Conservation (phyloP, 78 protist species). For the Dictyostelium citrinum region DNA sequence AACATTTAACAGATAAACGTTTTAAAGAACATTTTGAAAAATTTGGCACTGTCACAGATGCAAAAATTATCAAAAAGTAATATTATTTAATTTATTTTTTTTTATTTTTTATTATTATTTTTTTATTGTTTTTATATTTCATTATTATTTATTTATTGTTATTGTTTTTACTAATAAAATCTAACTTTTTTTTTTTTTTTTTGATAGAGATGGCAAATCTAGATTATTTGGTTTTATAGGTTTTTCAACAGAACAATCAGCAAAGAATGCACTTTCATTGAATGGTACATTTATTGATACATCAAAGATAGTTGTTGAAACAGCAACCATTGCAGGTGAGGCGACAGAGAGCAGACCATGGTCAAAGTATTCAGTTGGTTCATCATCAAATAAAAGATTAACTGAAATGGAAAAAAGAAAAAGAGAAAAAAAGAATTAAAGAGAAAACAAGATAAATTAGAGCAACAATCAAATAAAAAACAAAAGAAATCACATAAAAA, state of each 20-base stretch:
- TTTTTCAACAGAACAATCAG: constrained; percentile 81
- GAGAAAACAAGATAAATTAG: not conserved
- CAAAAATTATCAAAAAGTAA: constrained; percentile 66
- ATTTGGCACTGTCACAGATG: constrained; percentile 70
- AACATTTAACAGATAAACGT: constrained; percentile 60
- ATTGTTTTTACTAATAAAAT: not conserved
- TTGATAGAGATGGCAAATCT: constrained; percentile 86
- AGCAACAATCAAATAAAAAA: not conserved
- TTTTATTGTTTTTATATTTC: not conserved
- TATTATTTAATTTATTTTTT: not conserved
- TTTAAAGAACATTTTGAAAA: constrained; percentile 55
- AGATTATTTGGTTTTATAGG: constrained; percentile 96
- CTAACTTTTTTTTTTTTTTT: not conserved
- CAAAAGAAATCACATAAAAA: not conserved
- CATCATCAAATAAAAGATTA: constrained; percentile 62
- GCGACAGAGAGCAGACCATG: constrained; percentile 76
- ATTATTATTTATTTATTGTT: not conserved
- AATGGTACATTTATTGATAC: constrained; percentile 91
- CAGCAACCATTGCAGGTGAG: constrained; percentile 56
- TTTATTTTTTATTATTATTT: not conserved
- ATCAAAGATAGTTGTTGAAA: constrained; percentile 85
- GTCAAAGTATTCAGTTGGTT: constrained; percentile 85
- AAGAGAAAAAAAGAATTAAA: constrained; percentile 20
- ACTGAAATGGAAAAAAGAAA: not conserved
- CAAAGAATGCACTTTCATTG: constrained; percentile 82